Evolutionary conservation across 805 yeast genomes (phyloP).

Genomic region (Candida maltosa): DNA sequence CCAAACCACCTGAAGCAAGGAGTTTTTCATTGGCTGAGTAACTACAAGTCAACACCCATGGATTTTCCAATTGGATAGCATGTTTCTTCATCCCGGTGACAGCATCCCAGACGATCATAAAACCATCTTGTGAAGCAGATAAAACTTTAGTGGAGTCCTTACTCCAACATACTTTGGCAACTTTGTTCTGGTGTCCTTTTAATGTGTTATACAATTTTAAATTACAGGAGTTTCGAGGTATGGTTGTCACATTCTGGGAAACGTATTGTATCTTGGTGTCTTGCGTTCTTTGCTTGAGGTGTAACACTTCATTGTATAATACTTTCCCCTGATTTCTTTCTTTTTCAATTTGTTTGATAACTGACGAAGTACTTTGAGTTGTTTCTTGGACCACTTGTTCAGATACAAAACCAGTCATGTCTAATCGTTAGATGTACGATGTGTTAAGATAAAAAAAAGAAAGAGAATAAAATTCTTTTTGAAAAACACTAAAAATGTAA

Average conservation of each 20-base stretch:
- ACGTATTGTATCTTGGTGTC: constrained; percentile 46
- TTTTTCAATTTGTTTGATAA: constrained; percentile 11
- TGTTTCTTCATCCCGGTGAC: constrained; percentile 65
- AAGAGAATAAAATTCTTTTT: too few species aligned
- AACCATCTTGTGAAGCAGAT: constrained; percentile 85
- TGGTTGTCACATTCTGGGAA: constrained; percentile 27
- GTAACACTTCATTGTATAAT: constrained; percentile 49
- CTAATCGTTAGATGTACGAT: too few species aligned
- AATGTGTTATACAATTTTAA: constrained; percentile 37
- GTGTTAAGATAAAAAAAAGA: too few species aligned
- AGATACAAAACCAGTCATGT: not conserved
- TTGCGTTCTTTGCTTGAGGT: constrained; percentile 36
- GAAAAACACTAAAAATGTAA: too few species aligned
- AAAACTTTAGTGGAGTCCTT: constrained; percentile 56
- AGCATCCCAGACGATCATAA: constrained; percentile 79
- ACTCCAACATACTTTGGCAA: constrained; percentile 69
- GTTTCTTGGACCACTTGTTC: not conserved
- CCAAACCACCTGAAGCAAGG: constrained; percentile 81
- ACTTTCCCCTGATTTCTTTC: constrained; percentile 46
- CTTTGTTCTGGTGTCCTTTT: constrained; percentile 70
- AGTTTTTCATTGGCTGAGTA: constrained; percentile 61
- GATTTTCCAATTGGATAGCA: constrained; percentile 69
- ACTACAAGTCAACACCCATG: constrained; percentile 78
- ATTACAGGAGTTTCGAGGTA: constrained; percentile 22
- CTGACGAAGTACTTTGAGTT: constrained; percentile 1